phyloP scores from a whole-genome alignment of 2,329 filamentous ascomycete genomes.

The Metarhizium anisopliae region DNA sequence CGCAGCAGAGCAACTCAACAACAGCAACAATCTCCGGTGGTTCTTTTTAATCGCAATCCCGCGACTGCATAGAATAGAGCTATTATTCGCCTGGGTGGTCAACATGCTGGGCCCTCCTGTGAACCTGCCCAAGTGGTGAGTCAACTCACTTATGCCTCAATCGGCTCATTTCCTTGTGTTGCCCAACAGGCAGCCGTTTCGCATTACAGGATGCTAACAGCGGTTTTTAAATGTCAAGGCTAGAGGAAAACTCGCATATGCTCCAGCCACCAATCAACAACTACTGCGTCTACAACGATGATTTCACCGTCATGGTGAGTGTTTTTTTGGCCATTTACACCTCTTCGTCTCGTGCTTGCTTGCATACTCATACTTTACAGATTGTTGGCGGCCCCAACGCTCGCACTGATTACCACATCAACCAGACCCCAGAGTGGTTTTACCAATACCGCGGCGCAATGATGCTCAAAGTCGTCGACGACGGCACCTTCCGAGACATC shows the following conservation, averaged over 20 bases:
- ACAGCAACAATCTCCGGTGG: not conserved
- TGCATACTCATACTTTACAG: conserved; percentile 25
- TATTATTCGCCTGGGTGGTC: not conserved
- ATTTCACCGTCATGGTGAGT: conserved; percentile 69
- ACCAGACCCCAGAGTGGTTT: conserved; percentile 94
- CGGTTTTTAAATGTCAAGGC: conserved; percentile 43
- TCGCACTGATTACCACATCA: conserved; percentile 97
- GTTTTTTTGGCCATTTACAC: not conserved
- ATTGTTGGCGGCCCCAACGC: conserved; percentile 95
- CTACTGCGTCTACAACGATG: conserved; percentile 87
- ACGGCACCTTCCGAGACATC: conserved; percentile 64
- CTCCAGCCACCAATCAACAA: conserved; percentile 94
- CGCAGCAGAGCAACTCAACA: too few relatives aligned
- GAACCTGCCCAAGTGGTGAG: conserved; percentile 51
- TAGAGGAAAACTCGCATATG: conserved; percentile 83
- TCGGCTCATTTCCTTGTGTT: not conserved
- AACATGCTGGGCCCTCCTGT: conserved; percentile 41
- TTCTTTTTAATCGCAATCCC: not conserved
- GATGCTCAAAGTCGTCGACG: conserved; percentile 84
- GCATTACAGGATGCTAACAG: not conserved
- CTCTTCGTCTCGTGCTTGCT: not conserved
- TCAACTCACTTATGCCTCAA: conserved; percentile 4
- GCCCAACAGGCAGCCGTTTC: not conserved
- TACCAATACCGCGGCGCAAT: conserved; percentile 92
- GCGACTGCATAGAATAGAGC: not conserved